These are phyloP conservation scores for Debaryomycetaceae sp. DNA, from an alignment of 1,139 yeast species.

Conservation along the genomic window DNA sequence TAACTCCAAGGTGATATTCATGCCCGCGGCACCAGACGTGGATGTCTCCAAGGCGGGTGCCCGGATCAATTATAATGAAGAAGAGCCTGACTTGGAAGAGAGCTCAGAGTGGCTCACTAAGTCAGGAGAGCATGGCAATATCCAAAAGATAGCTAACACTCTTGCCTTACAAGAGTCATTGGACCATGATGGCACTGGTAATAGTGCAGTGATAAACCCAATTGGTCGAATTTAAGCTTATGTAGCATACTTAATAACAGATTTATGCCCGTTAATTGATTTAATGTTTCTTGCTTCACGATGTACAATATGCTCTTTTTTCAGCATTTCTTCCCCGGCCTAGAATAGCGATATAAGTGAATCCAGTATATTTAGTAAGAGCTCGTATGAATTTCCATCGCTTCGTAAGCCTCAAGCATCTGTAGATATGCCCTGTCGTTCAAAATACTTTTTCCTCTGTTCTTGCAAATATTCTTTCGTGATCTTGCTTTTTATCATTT, in stretches of 20 bases:
- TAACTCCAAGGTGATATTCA: slow-evolving; percentile 66
- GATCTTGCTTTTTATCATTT: slow-evolving; percentile 5
- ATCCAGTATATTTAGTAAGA: too few relatives aligned
- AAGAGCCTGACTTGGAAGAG: slow-evolving; percentile 15
- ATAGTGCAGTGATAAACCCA: too few relatives aligned
- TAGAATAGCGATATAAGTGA: too few relatives aligned
- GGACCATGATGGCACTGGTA: slow-evolving; percentile 7
- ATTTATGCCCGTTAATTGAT: too few relatives aligned
- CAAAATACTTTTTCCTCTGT: slow-evolving; percentile 11
- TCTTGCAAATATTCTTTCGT: slow-evolving; percentile 10
- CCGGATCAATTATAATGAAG: slow-evolving; percentile 5
- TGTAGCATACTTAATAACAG: too few relatives aligned
- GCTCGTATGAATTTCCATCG: too few relatives aligned
- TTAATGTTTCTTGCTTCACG: too few relatives aligned
- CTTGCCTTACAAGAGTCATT: slow-evolving; percentile 32
- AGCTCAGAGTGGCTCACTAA: slow-evolving; percentile 18
- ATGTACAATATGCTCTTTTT: too few relatives aligned
- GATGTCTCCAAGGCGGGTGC: slow-evolving; percentile 15
- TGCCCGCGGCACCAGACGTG: slow-evolving; percentile 56
- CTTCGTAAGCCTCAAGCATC: not conserved
- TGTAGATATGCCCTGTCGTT: slow-evolving; percentile 5
- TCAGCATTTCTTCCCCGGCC: too few relatives aligned
- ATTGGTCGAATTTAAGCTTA: too few relatives aligned
- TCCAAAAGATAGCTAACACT: slow-evolving; percentile 17
- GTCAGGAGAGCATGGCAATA: slow-evolving; percentile 4